Evolutionary conservation across 176 grass and related monocot genomes (phyloP).

Genomic region (Thinopyrum elongatum): DNA sequence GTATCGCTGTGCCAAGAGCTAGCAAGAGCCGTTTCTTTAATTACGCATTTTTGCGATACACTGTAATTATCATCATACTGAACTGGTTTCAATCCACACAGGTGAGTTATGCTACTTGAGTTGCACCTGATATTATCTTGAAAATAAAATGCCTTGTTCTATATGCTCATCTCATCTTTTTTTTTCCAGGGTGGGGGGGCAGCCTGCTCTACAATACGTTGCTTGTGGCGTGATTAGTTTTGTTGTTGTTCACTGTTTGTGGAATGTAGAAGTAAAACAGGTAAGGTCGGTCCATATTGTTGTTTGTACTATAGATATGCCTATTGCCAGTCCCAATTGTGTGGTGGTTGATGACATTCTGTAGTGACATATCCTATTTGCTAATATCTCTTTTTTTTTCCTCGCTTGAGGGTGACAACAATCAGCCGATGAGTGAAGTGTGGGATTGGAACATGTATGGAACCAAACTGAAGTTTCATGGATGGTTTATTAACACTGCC

Average conservation of each 20-base stretch:
- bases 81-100: conserved; percentile 95
- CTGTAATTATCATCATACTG: conserved; percentile 79
- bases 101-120: conserved; percentile 26
- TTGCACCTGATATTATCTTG: not conserved
- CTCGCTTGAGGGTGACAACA: not conserved
- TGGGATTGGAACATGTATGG: not conserved
- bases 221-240: conserved; percentile 73
- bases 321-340: not conserved
- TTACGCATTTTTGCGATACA: conserved; percentile 76
- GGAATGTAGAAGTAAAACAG: conserved; percentile 74
- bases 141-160: not conserved
- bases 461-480: not conserved
- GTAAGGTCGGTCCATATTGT: conserved; percentile 28
- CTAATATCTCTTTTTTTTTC: not conserved
- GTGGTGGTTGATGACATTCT: not conserved
- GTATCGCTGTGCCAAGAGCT: conserved; percentile 75
- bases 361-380: not conserved
- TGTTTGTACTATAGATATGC: not conserved
- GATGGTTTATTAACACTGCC: not conserved
- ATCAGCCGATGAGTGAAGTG: not conserved
- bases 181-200: conserved; percentile 9
- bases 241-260: conserved; percentile 65
- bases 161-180: not conserved
- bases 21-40: conserved; percentile 64
- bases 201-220: conserved; percentile 75